Conservation (phyloP, 148 eudicot species). For the Camellia japonica region DNA sequence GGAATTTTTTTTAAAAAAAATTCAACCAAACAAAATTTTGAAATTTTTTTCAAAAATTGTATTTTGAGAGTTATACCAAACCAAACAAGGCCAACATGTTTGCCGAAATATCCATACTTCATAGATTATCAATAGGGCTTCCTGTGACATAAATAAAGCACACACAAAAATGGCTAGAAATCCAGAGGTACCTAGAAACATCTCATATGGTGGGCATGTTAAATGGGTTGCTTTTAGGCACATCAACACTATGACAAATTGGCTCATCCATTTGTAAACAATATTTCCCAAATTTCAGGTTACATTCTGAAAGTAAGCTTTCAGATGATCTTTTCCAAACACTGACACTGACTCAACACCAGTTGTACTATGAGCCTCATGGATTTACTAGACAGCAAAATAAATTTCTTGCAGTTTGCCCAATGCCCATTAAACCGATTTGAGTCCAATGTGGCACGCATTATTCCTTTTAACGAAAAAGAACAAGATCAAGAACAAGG, state of each 20-base stretch:
- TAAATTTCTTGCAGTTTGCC: not conserved
- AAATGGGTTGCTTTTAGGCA: not conserved
- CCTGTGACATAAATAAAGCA: not conserved
- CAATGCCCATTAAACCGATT: not conserved
- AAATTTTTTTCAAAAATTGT: no score
- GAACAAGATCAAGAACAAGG: not conserved
- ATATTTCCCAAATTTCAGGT: not conserved
- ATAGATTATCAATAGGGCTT: not conserved
- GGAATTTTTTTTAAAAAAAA: no score
- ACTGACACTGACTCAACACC: not conserved
- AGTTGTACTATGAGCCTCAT: not conserved
- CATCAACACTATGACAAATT: not conserved
- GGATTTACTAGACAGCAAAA: not conserved
- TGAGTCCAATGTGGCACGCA: no score
- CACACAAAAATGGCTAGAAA: not conserved
- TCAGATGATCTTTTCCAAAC: not conserved
- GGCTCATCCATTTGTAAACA: not conserved
- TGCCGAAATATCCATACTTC: no score
- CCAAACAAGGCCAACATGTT: no score
- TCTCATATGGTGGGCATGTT: not conserved
- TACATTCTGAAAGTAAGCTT: not conserved
- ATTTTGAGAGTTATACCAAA: no score
- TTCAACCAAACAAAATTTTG: no score
- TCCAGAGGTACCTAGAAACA: not conserved
- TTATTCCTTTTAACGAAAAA: not conserved